phyloP scores from a whole-genome alignment of 1,284 basidiomycete species.

The Cutaneotrichosporon cutaneum region DNA sequence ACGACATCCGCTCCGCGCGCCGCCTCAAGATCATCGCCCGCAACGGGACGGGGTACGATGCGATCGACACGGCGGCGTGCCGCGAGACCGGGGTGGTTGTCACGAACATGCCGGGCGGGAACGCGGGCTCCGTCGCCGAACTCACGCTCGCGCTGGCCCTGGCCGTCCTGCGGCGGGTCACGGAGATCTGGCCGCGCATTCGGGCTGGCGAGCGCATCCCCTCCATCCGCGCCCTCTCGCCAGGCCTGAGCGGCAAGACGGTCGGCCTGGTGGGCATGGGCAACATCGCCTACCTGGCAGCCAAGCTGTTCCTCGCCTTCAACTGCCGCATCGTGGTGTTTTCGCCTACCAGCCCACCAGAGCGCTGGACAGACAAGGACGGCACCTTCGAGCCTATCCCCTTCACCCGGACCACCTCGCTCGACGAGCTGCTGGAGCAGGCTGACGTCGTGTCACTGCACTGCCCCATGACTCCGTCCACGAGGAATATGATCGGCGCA shows the following conservation, averaged over 20 bases:
- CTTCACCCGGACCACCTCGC: conserved; percentile 52
- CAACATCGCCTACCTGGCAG: conserved; percentile 47
- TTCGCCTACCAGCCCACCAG: conserved; percentile 49
- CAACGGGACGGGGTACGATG: conserved; percentile 42
- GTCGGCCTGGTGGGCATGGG: conserved; percentile 55
- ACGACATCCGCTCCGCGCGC: conserved; percentile 24
- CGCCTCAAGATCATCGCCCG: conserved; percentile 35
- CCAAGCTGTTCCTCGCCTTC: conserved; percentile 49
- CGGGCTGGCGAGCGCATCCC: conserved; percentile 61
- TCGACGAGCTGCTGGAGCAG: conserved; percentile 50
- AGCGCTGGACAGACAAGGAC: conserved; percentile 37
- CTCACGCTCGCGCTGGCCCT: conserved; percentile 62
- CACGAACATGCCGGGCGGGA: conserved; percentile 58
- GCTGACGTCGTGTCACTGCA: conserved; percentile 57
- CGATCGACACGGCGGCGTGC: conserved; percentile 52
- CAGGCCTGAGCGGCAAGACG: conserved; percentile 52
- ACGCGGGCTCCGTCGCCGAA: conserved; percentile 52
- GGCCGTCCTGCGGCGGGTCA: conserved; percentile 59
- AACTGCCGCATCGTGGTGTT: conserved; percentile 46
- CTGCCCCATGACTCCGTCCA: conserved; percentile 54
- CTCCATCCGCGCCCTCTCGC: conserved; percentile 54
- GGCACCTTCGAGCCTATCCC: conserved; percentile 46
- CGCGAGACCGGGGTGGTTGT: conserved; percentile 60
- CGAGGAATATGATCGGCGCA: conserved; percentile 50
- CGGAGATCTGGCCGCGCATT: conserved; percentile 57